Evolutionary conservation across 2,329 filamentous ascomycete species (phyloP).

Genomic region (Madurella mycetomatis): DNA sequence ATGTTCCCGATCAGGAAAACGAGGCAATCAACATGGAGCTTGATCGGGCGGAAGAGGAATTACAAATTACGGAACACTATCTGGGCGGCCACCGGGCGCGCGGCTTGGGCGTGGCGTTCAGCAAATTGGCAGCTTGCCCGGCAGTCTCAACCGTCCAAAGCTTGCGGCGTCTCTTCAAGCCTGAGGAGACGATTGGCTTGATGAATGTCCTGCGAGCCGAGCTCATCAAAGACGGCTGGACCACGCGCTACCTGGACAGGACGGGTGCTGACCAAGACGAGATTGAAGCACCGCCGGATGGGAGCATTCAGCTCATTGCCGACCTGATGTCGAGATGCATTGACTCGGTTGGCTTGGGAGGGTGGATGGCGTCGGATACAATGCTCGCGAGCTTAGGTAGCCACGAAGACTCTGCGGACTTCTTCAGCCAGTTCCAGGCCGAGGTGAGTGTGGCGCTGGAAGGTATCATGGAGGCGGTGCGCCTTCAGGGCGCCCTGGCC

Average conservation of each 20-base stretch:
- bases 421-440: conserved; percentile 60
- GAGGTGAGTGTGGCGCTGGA: conserved; percentile 69
- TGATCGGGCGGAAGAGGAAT: conserved; percentile 58
- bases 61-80: conserved; percentile 64
- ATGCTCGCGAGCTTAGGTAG: conserved; percentile 41
- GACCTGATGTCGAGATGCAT: conserved; percentile 68
- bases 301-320: conserved; percentile 65
- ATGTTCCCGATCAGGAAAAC: conserved; percentile 28
- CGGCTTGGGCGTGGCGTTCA: conserved; percentile 63
- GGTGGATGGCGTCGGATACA: conserved; percentile 65
- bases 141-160: conserved; percentile 55
- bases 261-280: conserved; percentile 35
- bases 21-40: conserved; percentile 49
- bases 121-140: conserved; percentile 65
- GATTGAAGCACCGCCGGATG: conserved; percentile 53
- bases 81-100: conserved; percentile 61
- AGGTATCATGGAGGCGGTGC: conserved; percentile 64
- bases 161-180: conserved; percentile 59
- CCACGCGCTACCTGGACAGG: conserved; percentile 62
- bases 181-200: conserved; percentile 65
- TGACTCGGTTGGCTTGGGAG: conserved; percentile 69
- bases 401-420: conserved; percentile 54
- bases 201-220: conserved; percentile 70
- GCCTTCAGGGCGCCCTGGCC: conserved; percentile 58
- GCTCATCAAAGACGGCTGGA: conserved; percentile 72